These are phyloP conservation scores for Globisporangium takayamanum DNA, from an alignment of 352 stramenopile species.

Conservation along the genomic window DNA sequence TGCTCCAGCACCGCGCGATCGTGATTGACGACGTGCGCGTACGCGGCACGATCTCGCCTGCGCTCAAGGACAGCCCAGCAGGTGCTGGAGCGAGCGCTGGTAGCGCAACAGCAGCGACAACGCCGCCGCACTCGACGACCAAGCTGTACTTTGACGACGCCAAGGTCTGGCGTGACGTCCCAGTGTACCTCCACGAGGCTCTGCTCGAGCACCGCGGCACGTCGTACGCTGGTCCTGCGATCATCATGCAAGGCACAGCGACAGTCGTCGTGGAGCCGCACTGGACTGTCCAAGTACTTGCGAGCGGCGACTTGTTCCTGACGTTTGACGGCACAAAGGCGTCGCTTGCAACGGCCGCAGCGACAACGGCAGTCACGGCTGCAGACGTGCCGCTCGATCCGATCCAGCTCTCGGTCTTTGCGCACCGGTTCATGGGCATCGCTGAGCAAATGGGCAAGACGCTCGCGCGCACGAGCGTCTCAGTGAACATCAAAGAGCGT, in stretches of 20 bases:
- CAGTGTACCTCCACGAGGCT: slow-evolving; percentile 93
- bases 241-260: slow-evolving; percentile 98
- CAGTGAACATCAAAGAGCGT: slow-evolving; percentile 99
- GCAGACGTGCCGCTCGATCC: slow-evolving; percentile 80
- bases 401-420: slow-evolving; percentile 96
- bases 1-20: slow-evolving; percentile 89
- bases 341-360: slow-evolving; percentile 3
- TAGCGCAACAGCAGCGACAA: not conserved
- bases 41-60: slow-evolving; percentile 88
- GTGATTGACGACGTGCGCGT: slow-evolving; percentile 97
- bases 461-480: slow-evolving; percentile 93
- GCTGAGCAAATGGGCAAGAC: slow-evolving; percentile 99
- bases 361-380: slow-evolving; percentile 17
- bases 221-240: slow-evolving; percentile 86
- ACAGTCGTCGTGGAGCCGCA: slow-evolving; percentile 96
- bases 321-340: slow-evolving; percentile 33
- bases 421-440: slow-evolving; percentile 99
- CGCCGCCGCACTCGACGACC: slow-evolving; percentile 50
- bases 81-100: not conserved
- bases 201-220: slow-evolving; percentile 65
- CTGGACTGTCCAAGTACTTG: slow-evolving; percentile 91
- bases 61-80: slow-evolving; percentile 35
- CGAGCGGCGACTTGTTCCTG: slow-evolving; percentile 95
- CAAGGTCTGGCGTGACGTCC: slow-evolving; percentile 76
- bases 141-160: slow-evolving; percentile 76